Evolutionary conservation across 2,329 filamentous ascomycete species (phyloP).

Genomic region (Penicillium sp.): DNA sequence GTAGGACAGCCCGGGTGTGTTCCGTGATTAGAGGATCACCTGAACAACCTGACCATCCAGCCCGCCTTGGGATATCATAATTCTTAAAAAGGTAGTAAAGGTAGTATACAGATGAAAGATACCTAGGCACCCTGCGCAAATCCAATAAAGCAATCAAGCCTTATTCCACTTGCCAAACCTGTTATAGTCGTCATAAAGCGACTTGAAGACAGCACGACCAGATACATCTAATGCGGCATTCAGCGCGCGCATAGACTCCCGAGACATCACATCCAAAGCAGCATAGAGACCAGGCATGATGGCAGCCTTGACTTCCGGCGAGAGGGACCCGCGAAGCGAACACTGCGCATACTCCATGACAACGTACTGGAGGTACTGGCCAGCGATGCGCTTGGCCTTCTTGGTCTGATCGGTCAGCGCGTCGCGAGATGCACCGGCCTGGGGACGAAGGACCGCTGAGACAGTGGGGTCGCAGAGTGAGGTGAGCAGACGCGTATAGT

Average conservation of each 20-base stretch:
- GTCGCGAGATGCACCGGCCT: constrained; percentile 40
- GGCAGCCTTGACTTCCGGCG: constrained; percentile 54
- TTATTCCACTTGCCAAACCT: constrained; percentile 52
- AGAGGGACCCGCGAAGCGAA: constrained; percentile 54
- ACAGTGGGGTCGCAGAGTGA: constrained; percentile 64
- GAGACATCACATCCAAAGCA: constrained; percentile 55
- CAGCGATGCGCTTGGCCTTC: constrained; percentile 59
- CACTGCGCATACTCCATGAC: constrained; percentile 59
- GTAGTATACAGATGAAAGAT: constrained; percentile 20
- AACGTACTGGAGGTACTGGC: constrained; percentile 60
- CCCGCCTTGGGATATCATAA: constrained; percentile 23
- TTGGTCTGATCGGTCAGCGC: constrained; percentile 61
- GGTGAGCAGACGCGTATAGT: constrained; percentile 59
- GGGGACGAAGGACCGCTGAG: constrained; percentile 51
- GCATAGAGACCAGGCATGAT: constrained; percentile 56
- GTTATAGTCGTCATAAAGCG: constrained; percentile 55
- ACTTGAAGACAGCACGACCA: constrained; percentile 55
- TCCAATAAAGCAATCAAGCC: constrained; percentile 28
- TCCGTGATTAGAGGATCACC: too few relatives aligned
- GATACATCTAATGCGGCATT: constrained; percentile 56
- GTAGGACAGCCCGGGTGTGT: too few relatives aligned
- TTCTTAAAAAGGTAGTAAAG: constrained; percentile 19
- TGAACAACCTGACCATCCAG: too few relatives aligned
- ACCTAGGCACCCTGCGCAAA: constrained; percentile 1
- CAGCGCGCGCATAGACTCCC: constrained; percentile 52